These are phyloP conservation scores for Podaxis mareebaensis DNA, from an alignment of 768 basidiomycete species.

Conservation along the genomic window DNA sequence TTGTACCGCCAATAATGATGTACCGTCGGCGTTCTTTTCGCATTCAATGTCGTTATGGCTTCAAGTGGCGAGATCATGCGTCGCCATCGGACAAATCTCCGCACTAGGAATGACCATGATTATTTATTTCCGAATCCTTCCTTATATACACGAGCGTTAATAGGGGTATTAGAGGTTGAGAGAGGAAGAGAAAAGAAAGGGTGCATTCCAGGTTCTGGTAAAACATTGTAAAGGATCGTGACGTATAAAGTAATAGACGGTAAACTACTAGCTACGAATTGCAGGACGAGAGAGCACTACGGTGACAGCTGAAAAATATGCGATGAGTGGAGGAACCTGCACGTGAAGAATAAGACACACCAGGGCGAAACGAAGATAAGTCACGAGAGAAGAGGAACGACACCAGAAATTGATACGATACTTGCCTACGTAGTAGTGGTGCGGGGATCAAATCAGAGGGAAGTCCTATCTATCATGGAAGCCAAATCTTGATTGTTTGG, in stretches of 20 bases:
- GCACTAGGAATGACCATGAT: neutral
- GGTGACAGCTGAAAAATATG: neutral
- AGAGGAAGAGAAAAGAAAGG: neutral
- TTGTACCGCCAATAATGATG: neutral
- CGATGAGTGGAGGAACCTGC: neutral
- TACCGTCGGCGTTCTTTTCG: neutral
- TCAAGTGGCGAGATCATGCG: neutral
- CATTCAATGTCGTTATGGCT: neutral
- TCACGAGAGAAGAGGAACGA: neutral
- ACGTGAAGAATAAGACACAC: neutral
- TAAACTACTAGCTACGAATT: conserved; percentile 14
- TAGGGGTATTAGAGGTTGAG: neutral
- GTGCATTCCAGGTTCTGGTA: conserved; percentile 9
- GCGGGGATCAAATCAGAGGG: conserved; percentile 7
- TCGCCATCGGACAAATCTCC: neutral
- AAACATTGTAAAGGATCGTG: conserved; percentile 4
- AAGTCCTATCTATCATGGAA: conserved; percentile 39
- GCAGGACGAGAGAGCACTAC: conserved; percentile 10
- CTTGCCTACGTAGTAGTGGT: neutral
- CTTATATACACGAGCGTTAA: conserved; percentile 10
- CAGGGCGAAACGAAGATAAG: neutral
- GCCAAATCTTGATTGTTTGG: conserved; percentile 67
- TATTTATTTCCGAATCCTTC: conserved; percentile 7
- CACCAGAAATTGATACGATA: neutral
- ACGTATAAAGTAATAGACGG: neutral